These are phyloP conservation scores for Diaporthe ampelina DNA, from an alignment of 2,329 filamentous ascomycete species.

Conservation along the genomic window DNA sequence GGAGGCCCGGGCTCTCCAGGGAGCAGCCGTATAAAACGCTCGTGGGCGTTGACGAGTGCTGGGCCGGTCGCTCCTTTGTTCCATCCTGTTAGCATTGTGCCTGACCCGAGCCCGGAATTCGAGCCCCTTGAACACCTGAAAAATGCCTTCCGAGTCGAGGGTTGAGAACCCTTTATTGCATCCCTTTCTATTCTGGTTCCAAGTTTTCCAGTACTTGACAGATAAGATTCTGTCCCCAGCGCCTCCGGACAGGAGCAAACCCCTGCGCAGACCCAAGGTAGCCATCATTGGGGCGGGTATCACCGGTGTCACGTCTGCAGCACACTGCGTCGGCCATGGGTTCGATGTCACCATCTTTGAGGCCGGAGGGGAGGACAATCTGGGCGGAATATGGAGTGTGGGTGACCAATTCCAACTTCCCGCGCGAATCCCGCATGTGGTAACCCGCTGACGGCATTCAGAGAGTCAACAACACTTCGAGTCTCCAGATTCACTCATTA, in stretches of 20 bases:
- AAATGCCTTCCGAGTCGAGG: constrained; percentile 51
- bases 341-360: constrained; percentile 88
- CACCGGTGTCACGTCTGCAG: constrained; percentile 82
- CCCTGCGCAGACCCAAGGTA: constrained; percentile 73
- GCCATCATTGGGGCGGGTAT: constrained; percentile 80
- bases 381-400: constrained; percentile 88
- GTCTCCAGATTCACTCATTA: constrained; percentile 85
- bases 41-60: background rate
- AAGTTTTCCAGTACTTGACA: constrained; percentile 75
- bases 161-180: constrained; percentile 61
- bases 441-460: constrained; percentile 48
- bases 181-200: constrained; percentile 73
- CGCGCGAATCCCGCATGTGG: background rate
- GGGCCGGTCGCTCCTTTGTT: background rate
- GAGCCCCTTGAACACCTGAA: constrained; percentile 19
- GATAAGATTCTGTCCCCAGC: constrained; percentile 76
- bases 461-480: constrained; percentile 85
- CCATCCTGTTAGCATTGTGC: background rate
- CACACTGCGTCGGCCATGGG: constrained; percentile 87
- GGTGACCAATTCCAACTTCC: constrained; percentile 46
- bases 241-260: constrained; percentile 72
- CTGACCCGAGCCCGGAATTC: background rate
- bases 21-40: constrained; percentile 3
- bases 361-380: constrained; percentile 71
- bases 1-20: background rate